A percentile compares a stretch with the other conserved stretches of the same genome.
Conservation (phyloP, 768 basidiomycete species). For the Suillus clintonianus region DNA sequence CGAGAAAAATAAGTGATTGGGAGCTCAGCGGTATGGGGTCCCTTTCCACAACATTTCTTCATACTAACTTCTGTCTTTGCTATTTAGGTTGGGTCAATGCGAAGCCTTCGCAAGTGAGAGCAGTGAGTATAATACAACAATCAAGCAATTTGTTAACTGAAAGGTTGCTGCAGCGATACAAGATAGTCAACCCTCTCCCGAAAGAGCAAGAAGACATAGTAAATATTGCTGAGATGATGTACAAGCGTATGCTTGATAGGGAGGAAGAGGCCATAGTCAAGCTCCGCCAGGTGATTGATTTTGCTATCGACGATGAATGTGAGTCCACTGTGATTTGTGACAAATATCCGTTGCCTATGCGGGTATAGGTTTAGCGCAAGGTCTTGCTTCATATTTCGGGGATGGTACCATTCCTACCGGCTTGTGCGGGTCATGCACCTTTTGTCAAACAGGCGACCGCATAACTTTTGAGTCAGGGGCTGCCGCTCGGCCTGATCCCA, state of each 20-base stretch:
- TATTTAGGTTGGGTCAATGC: slow-evolving; percentile 28
- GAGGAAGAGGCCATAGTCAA: slow-evolving; percentile 45
- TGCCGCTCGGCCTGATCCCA: slow-evolving; percentile 24
- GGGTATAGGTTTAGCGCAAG: slow-evolving; percentile 41
- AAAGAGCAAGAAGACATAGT: slow-evolving; percentile 32
- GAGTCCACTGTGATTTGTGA: slow-evolving; percentile 5
- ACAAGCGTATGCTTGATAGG: slow-evolving; percentile 38
- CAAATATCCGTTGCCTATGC: neutral
- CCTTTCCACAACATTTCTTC: neutral
- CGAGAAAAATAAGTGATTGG: slow-evolving; percentile 40
- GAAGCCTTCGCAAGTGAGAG: slow-evolving; percentile 42
- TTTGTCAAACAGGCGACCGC: slow-evolving; percentile 39
- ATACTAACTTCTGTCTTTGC: neutral
- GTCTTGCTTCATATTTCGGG: slow-evolving; percentile 46
- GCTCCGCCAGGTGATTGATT: slow-evolving; percentile 39
- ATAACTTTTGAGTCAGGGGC: slow-evolving; percentile 31
- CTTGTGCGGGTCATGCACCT: slow-evolving; percentile 45
- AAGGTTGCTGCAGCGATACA: slow-evolving; percentile 33
- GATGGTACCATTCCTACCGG: slow-evolving; percentile 41
- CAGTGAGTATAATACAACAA: slow-evolving; percentile 20
- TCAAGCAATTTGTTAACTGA: neutral
- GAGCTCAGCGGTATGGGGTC: slow-evolving; percentile 33
- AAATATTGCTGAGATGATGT: slow-evolving; percentile 34
- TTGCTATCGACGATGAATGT: slow-evolving; percentile 43
- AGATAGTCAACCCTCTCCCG: slow-evolving; percentile 37